These are phyloP conservation scores for Venturia effusa DNA, from an alignment of 2,329 filamentous ascomycete genomes.

Conservation along the genomic window DNA sequence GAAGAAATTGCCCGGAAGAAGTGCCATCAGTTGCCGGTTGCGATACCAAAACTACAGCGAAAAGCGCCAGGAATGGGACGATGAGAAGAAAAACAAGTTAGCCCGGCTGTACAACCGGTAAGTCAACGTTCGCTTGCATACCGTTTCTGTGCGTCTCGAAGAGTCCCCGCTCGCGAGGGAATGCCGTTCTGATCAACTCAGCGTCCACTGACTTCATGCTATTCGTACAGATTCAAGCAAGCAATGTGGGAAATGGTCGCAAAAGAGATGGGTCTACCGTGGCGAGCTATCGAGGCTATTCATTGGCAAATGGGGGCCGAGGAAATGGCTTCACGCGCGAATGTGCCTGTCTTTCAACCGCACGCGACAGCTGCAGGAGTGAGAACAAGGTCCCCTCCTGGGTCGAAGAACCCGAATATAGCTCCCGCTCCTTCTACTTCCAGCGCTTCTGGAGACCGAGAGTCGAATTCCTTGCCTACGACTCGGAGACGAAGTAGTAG, in stretches of 20 bases:
- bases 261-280: slow-evolving; percentile 88
- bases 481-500: slow-evolving; percentile 6
- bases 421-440: slow-evolving; percentile 5
- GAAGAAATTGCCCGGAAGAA: slow-evolving; percentile 78
- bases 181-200: neutral
- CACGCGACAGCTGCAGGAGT: slow-evolving; percentile 7
- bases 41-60: slow-evolving; percentile 98
- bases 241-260: slow-evolving; percentile 98
- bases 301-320: slow-evolving; percentile 92
- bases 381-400: slow-evolving; percentile 6
- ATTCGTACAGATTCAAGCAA: slow-evolving; percentile 68
- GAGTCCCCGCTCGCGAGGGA: no score
- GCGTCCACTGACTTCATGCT: slow-evolving; percentile 17
- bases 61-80: slow-evolving; percentile 86
- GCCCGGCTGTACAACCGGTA: slow-evolving; percentile 92
- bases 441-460: neutral
- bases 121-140: slow-evolving; percentile 19
- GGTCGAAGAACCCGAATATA: neutral
- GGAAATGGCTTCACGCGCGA: slow-evolving; percentile 88
- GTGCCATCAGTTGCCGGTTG: slow-evolving; percentile 84
- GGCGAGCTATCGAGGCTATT: slow-evolving; percentile 94
- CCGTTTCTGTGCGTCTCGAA: slow-evolving; percentile 2
- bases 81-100: slow-evolving; percentile 94
- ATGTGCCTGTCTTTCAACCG: slow-evolving; percentile 32
- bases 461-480: neutral